Evolutionary conservation across 1,139 yeast species (phyloP).

Genomic region (Suzukiozyma palmioleophila): DNA sequence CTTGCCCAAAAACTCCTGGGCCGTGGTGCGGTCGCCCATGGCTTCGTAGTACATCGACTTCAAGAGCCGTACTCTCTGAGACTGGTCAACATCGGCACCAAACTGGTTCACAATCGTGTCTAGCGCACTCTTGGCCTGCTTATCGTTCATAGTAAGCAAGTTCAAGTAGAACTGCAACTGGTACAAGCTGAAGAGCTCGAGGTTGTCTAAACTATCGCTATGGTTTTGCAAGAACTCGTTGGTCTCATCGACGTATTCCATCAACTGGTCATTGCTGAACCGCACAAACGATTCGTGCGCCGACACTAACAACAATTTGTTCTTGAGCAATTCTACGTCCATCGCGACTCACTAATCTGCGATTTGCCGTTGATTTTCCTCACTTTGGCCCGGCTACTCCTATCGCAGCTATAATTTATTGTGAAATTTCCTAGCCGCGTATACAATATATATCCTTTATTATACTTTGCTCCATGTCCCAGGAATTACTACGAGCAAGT

Average conservation of each 20-base stretch:
- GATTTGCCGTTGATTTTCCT: not conserved
- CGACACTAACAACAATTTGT: constrained; percentile 22
- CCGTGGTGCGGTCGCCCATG: constrained; percentile 33
- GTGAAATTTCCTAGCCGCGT: not conserved
- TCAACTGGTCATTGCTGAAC: constrained; percentile 32
- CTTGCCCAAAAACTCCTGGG: constrained; percentile 34
- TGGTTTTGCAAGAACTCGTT: constrained; percentile 24
- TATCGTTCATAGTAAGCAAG: constrained; percentile 60
- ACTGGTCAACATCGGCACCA: constrained; percentile 29
- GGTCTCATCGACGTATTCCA: constrained; percentile 28
- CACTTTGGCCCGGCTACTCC: not conserved
- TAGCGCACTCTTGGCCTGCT: constrained; percentile 63
- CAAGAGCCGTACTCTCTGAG: constrained; percentile 57
- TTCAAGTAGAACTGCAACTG: constrained; percentile 72
- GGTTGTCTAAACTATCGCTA: constrained; percentile 31
- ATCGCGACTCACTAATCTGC: not conserved
- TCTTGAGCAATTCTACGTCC: constrained; percentile 16
- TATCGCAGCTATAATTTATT: not conserved
- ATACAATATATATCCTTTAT: not conserved
- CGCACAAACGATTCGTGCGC: constrained; percentile 33
- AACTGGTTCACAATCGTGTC: constrained; percentile 66
- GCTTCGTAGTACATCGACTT: constrained; percentile 57
- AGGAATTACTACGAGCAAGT: constrained; percentile 17
- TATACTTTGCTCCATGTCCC: constrained; percentile 12
- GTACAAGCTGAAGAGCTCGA: constrained; percentile 54